Evolutionary conservation across 225 moss, liverwort and hornwort genomes (phyloP).

Genomic region (Antitrichia curtipendula): DNA sequence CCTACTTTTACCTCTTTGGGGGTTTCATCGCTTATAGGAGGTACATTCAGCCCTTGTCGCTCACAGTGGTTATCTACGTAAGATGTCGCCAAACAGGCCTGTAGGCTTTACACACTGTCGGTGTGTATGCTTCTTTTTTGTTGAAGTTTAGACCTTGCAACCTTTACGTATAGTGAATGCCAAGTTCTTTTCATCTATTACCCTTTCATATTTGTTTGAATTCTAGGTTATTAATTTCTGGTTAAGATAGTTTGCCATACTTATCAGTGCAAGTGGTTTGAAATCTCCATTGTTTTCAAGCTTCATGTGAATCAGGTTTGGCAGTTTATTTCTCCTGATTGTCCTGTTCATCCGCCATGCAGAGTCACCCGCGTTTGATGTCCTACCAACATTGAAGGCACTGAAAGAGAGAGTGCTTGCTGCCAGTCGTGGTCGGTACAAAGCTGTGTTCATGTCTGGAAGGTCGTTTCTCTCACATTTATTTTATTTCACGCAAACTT

Average conservation of each 20-base stretch:
- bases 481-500: neutral
- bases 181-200: neutral
- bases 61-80: neutral
- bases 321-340: neutral
- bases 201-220: neutral
- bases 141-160: neutral
- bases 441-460: constrained; percentile 91
- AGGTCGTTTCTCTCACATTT: constrained; percentile 28
- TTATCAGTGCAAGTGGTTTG: neutral
- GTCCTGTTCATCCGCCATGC: neutral
- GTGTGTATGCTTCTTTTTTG: neutral
- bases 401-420: constrained; percentile 65
- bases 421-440: constrained; percentile 72
- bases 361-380: constrained; percentile 74
- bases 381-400: constrained; percentile 58
- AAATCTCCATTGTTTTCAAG: neutral
- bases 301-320: neutral
- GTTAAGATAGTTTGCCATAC: neutral
- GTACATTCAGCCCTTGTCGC: neutral
- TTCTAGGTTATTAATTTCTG: neutral
- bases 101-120: neutral
- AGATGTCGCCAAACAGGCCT: neutral
- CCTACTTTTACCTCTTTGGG: neutral
- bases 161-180: neutral
- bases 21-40: neutral